Percentiles rank a stretch among this genome's conserved stretches.
These are phyloP conservation scores for Whalleya microplaca DNA, from an alignment of 2,329 filamentous ascomycete species.

Conservation along the genomic window DNA sequence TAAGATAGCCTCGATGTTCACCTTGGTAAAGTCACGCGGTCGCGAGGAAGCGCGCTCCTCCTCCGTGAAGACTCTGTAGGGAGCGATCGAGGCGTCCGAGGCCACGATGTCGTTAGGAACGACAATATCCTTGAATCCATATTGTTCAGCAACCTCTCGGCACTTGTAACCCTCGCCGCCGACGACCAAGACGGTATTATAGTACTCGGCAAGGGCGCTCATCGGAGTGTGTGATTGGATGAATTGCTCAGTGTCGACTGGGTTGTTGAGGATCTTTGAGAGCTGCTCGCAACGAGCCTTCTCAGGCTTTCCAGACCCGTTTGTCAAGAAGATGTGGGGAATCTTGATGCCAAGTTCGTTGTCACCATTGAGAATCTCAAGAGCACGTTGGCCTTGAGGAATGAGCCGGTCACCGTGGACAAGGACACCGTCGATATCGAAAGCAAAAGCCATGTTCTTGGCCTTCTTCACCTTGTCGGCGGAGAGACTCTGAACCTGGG, in stretches of 20 bases:
- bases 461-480: slow-evolving; percentile 67
- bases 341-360: slow-evolving; percentile 81
- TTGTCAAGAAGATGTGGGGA: slow-evolving; percentile 74
- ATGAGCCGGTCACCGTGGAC: slow-evolving; percentile 74
- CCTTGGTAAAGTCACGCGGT: slow-evolving; percentile 72
- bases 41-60: slow-evolving; percentile 69
- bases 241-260: slow-evolving; percentile 73
- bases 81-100: slow-evolving; percentile 70
- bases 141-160: slow-evolving; percentile 72
- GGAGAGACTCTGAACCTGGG: slow-evolving; percentile 70
- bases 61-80: slow-evolving; percentile 69
- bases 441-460: slow-evolving; percentile 83
- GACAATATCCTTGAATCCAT: slow-evolving; percentile 74
- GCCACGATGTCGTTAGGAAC: slow-evolving; percentile 76
- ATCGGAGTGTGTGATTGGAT: slow-evolving; percentile 79
- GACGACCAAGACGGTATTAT: slow-evolving; percentile 74
- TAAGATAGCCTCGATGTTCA: slow-evolving; percentile 74
- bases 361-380: slow-evolving; percentile 74
- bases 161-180: slow-evolving; percentile 77
- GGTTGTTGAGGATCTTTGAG: slow-evolving; percentile 65
- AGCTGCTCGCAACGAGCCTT: slow-evolving; percentile 67
- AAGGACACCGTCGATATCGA: slow-evolving; percentile 78
- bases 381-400: slow-evolving; percentile 65
- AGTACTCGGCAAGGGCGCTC: slow-evolving; percentile 76
- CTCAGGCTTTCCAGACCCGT: slow-evolving; percentile 75